Evolutionary conservation across 352 stramenopile genomes (phyloP), one percentile per base, ranked within the genome.

Genomic region (Pythium folliculosum): DNA sequence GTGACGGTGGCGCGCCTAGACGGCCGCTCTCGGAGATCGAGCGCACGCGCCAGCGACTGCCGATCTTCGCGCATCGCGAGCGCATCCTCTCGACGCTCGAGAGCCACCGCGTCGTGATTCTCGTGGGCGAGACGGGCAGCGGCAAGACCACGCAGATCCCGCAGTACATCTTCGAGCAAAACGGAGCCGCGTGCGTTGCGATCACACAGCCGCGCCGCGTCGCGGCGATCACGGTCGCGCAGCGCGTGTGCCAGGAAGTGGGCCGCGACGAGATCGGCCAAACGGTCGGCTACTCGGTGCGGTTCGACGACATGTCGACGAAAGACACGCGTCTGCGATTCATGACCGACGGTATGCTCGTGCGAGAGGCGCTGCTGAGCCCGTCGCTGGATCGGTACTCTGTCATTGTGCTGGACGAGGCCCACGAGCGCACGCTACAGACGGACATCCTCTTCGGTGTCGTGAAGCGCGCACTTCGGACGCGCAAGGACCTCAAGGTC

Each of bases 241-340:
- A 93, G 67, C 86, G 88, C 57, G 86, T 96, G 62, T 88, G 80
- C 44, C 73, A 92, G 40, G 86, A 95, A 49, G 74, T 75, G 3
- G 79, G 81, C 19, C 71, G 74, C 8, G 82, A 75, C 2, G 47
- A 72, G 13, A 53, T 94, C 40, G 86, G 84, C 35, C 69, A 78
- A 7, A 76, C 67, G 0, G 95, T 99, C 16, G 95, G 96, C 35
- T 98, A 98, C 80, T 91, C 84, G 50, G 91, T 98, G 44, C 84
- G 95, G 5, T 99, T 99, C 70, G 96, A 99, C 65, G 91, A 98
- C 75, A 92, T 94, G 61, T 90, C 90, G 21, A 89, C 77, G 19
- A 82, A 78, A 23, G 76, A 86, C 53, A 99, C 96, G 9, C 76
- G 84, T 56, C 91, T 99, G 59, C 98, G 98, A 63, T 99, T 98